Base-by-base conservation (phyloP, 306 rosid species). In the Cucurbita moschata region DNA sequence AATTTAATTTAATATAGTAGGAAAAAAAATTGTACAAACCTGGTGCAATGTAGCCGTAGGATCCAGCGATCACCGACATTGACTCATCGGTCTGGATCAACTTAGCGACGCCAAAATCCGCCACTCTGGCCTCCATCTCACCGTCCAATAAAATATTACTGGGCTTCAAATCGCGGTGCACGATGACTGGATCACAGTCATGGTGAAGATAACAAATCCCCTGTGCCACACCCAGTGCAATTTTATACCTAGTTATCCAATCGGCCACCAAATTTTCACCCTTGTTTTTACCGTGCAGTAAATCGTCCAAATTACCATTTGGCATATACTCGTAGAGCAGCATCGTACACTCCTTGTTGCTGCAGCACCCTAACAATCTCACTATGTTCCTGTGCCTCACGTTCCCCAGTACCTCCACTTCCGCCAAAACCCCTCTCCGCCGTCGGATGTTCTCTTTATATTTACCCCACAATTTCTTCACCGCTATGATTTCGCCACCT, bases 371-470 rank as follows among this genome's bases (percentile, higher is more conserved):
- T 78, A 94, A 71, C 85, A 94, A 52, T 59, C 96, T 87, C 84
- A 94, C 99, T n/a, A 94, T 94, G 39, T 94, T 94, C 80, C 99
- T 81, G 62, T 94, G 99, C 85, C 97, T 79, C 84, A 94, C 99
- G 77, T 82, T 91, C 10, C 99, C 99, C 76, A 94, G 73, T 69
- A 94, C 99, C 2, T 91, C 97, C 75, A 94, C 99, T 62, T 94
- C 99, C 0, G 99, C 99, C 76, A 91, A 43, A 26, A 89, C 96
- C 57, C 97, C 99, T 86, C 91, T 85, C 76, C 88, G 63, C 87
- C 96, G 86, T 83, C 89, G 19, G 81, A 89, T 83, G 19, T 73
- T 81, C 40, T 82, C 96, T 64, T 94, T 94, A 4, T 89, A 92
- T 10, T 85, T 89, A 0, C 96, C 96, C 92, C 99, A 87, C 0